A percentile compares a stretch with the other conserved stretches of the same genome.
phyloP scores from a whole-genome alignment of 83 land plant species.

The Picea abies region DNA sequence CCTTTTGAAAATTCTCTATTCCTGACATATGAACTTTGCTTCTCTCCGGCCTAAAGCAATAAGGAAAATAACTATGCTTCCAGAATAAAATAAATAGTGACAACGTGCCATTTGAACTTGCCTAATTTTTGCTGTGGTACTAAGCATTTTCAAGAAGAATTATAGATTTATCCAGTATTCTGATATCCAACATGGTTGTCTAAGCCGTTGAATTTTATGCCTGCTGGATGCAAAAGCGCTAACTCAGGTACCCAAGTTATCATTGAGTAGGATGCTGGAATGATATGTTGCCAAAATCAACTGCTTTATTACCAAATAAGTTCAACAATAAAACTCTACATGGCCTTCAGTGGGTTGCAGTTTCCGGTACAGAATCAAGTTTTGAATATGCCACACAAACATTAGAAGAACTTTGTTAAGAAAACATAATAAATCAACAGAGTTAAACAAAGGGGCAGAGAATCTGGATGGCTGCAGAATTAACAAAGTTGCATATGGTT shows the following conservation, averaged over 20 bases:
- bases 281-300: neutral
- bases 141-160: neutral
- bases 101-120: neutral
- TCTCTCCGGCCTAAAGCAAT: neutral
- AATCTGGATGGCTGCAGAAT: no score
- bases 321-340: neutral
- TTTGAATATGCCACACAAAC: neutral
- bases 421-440: no score
- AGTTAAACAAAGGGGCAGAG: no score
- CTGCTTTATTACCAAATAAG: neutral
- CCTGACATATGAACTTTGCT: neutral
- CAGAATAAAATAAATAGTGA: neutral
- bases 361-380: neutral
- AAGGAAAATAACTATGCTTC: neutral
- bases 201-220: neutral
- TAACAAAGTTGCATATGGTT: no score
- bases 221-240: neutral
- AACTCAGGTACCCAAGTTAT: neutral
- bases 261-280: neutral
- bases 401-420: neutral
- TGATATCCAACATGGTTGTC: neutral
- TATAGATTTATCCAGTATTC: neutral
- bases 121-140: neutral
- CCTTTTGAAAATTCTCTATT: no score
- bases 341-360: neutral